A percentile compares a stretch with the other conserved stretches of the same genome.
phyloP scores from a whole-genome alignment of 768 basidiomycete species.

The Crucibulum laeve region DNA sequence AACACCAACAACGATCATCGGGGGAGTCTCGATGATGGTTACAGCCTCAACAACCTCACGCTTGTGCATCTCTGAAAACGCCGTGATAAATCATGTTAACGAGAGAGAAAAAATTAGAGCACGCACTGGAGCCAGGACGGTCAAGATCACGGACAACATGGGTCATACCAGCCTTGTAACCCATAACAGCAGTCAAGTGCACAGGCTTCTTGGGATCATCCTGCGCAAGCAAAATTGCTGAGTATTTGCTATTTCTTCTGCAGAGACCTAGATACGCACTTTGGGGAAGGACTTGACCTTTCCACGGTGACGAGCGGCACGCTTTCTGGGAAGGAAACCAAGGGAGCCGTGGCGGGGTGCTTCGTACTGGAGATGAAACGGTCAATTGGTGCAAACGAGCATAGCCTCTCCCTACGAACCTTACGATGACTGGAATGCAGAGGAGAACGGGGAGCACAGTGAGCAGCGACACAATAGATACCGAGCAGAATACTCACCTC shows the following conservation, averaged over 20 bases:
- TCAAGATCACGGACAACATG: constrained; percentile 99
- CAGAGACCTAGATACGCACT: constrained; percentile 41
- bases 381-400: constrained; percentile 6
- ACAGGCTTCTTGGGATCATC: constrained; percentile 99
- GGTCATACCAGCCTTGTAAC: constrained; percentile 99
- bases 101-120: not conserved
- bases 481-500: constrained; percentile 43
- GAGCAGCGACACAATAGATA: constrained; percentile 3
- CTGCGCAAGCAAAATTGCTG: constrained; percentile 32
- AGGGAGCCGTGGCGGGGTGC: constrained; percentile 97
- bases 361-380: constrained; percentile 67
- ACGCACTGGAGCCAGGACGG: constrained; percentile 97
- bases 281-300: constrained; percentile 99
- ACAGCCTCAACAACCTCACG: constrained; percentile 99
- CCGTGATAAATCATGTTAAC: not conserved
- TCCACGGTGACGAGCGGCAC: constrained; percentile 94
- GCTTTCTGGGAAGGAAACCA: constrained; percentile 95
- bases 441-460: constrained; percentile 7
- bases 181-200: constrained; percentile 96
- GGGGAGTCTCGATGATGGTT: constrained; percentile 93
- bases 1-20: constrained; percentile 94
- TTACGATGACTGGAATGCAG: constrained; percentile 71
- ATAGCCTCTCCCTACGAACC: constrained; percentile 40
- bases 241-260: constrained; percentile 4
- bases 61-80: constrained; percentile 94